These are phyloP conservation scores for Globomyces pollinis-pini DNA, from an alignment of 192 early-diverging fungal species.

Conservation along the genomic window DNA sequence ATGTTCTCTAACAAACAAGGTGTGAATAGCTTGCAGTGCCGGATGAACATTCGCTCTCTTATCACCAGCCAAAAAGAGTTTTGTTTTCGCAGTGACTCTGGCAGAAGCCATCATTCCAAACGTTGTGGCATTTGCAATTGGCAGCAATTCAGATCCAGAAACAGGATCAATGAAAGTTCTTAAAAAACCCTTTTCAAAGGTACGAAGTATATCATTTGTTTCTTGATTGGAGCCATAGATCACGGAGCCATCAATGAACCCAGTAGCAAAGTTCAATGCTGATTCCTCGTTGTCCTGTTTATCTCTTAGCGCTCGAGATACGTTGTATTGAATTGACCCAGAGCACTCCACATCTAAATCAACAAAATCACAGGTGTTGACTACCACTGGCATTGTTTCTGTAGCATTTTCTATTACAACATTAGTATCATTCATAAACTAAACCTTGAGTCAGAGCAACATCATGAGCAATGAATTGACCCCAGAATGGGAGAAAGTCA, in stretches of 20 bases:
- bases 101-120: constrained; percentile 11
- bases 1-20: constrained; percentile 27
- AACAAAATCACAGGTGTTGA: constrained; percentile 19
- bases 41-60: neutral
- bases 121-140: neutral
- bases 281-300: neutral
- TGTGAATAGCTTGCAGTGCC: neutral
- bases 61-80: constrained; percentile 14
- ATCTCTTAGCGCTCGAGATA: neutral
- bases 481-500: constrained; percentile 21
- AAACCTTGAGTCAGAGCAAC: constrained; percentile 15
- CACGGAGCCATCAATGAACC: neutral
- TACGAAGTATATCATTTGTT: neutral
- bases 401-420: neutral
- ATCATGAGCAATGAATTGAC: constrained; percentile 16
- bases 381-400: constrained; percentile 23
- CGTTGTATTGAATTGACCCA: neutral
- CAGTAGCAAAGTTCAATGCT: neutral
- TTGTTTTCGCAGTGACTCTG: constrained; percentile 17
- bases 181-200: neutral
- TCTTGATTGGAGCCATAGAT: neutral
- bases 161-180: constrained; percentile 3
- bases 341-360: neutral
- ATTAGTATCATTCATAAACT: too few species aligned
- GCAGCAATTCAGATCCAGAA: neutral